Evolutionary conservation across 805 yeast genomes (phyloP).

Genomic region (Myxozyma kluyveri): DNA sequence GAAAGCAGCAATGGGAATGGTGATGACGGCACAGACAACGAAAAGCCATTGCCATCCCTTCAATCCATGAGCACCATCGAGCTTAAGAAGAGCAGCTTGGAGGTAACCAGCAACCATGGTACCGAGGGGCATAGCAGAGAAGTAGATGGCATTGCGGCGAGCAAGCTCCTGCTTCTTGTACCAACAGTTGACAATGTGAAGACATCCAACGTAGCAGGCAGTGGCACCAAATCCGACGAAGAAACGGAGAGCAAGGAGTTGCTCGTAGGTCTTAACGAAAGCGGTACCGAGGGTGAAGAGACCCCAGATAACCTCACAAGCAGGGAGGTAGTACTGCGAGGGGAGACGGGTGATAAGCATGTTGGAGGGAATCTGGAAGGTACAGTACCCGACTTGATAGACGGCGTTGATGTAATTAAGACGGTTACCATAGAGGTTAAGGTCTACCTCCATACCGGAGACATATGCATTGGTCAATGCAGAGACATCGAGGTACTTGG

Average conservation of each 20-base stretch:
- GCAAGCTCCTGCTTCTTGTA: constrained; percentile 56
- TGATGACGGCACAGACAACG: constrained; percentile 62
- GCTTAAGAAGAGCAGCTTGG: constrained; percentile 52
- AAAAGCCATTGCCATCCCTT: constrained; percentile 74
- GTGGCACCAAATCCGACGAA: constrained; percentile 70
- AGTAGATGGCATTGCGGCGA: constrained; percentile 59
- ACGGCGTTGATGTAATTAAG: constrained; percentile 56
- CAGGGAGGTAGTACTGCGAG: constrained; percentile 53
- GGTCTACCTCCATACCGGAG: constrained; percentile 56
- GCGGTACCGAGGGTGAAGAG: constrained; percentile 59
- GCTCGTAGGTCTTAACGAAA: constrained; percentile 49
- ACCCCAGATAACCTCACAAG: constrained; percentile 66
- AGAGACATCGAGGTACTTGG: constrained; percentile 60
- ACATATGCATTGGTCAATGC: constrained; percentile 65
- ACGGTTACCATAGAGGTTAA: constrained; percentile 61
- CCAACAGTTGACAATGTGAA: constrained; percentile 41
- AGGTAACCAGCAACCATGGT: constrained; percentile 60
- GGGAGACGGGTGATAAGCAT: constrained; percentile 57
- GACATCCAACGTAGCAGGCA: constrained; percentile 55
- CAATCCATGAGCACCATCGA: constrained; percentile 53
- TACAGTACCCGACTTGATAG: constrained; percentile 57
- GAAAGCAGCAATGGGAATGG: constrained; percentile 55
- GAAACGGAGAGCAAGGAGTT: constrained; percentile 61
- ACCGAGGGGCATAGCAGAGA: constrained; percentile 63
- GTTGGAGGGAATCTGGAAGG: constrained; percentile 64